Percentiles rank a stretch among this genome's conserved stretches.
Conservation (phyloP, 139 green algal genomes). For the Chlorella sp. region DNA sequence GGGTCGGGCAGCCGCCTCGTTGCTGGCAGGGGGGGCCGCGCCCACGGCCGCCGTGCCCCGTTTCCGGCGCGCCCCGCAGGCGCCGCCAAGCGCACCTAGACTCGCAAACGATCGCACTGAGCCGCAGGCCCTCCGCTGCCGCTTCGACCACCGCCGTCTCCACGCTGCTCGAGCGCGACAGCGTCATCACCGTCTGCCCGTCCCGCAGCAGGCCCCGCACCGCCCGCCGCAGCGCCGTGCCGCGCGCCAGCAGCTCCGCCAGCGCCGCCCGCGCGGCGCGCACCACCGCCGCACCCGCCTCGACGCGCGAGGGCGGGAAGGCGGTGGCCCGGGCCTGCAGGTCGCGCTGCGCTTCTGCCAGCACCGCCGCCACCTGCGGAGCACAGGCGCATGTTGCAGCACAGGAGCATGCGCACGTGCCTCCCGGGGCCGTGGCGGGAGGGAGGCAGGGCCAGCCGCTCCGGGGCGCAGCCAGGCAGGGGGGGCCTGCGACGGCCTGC, state of each 20-base stretch:
- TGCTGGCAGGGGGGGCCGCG: no score
- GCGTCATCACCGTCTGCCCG: slow-evolving; percentile 18
- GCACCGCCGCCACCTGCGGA: slow-evolving; percentile 15
- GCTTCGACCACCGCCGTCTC: background rate
- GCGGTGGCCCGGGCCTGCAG: slow-evolving; percentile 14
- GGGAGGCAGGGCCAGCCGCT: no score
- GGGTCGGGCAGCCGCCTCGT: no score
- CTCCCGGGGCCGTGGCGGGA: no score
- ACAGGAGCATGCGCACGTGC: no score
- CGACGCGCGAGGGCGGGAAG: background rate
- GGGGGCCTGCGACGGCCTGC: no score
- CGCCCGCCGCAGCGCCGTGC: background rate
- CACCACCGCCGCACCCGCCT: slow-evolving; percentile 7
- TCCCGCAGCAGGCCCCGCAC: slow-evolving; percentile 15
- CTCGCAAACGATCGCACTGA: slow-evolving; percentile 43
- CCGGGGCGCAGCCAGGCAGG: no score
- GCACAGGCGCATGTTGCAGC: no score
- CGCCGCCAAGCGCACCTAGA: no score
- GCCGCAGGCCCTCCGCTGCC: background rate
- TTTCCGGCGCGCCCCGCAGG: no score
- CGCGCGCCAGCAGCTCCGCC: background rate
- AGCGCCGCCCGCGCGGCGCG: background rate
- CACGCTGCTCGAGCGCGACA: slow-evolving; percentile 9
- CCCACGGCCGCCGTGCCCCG: no score
- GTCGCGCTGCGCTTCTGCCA: slow-evolving; percentile 13